These are phyloP conservation scores for Hyaloscypha finlandica DNA, from an alignment of 495 filamentous ascomycete genomes.

Conservation along the genomic window DNA sequence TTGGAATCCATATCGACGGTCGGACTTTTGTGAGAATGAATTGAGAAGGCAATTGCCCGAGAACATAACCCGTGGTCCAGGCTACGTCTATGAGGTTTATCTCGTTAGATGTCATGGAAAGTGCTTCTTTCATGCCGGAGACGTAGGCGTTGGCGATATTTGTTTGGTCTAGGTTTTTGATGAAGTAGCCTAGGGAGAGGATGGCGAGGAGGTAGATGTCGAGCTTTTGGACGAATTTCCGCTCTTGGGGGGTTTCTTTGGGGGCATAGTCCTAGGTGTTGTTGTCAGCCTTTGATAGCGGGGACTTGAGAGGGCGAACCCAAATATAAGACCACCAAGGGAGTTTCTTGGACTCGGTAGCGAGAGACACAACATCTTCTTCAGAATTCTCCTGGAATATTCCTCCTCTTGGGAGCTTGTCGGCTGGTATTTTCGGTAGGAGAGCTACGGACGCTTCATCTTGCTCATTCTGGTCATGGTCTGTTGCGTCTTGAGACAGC, in stretches of 20 bases:
- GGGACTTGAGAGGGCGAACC: constrained; percentile 11
- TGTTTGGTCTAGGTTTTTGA: constrained; percentile 63
- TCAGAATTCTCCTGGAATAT: not conserved
- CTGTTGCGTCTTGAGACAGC: too few species aligned
- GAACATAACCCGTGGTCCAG: constrained; percentile 65
- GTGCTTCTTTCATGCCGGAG: constrained; percentile 65
- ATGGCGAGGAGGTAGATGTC: constrained; percentile 58
- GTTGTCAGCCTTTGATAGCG: not conserved
- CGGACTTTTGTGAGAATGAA: constrained; percentile 57
- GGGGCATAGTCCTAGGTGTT: constrained; percentile 23
- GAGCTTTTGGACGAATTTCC: constrained; percentile 60
- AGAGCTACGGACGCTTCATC: not conserved
- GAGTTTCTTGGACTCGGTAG: not conserved
- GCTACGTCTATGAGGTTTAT: constrained; percentile 57
- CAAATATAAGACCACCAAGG: constrained; percentile 29
- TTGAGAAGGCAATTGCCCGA: constrained; percentile 60
- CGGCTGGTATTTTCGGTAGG: not conserved
- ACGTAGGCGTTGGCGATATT: constrained; percentile 66
- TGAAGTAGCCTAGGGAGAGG: constrained; percentile 53
- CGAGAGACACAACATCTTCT: not conserved
- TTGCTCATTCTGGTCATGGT: not conserved
- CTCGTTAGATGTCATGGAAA: constrained; percentile 56
- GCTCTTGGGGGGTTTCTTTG: constrained; percentile 41
- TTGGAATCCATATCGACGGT: constrained; percentile 63
- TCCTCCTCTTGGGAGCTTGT: not conserved